Evolutionary conservation across 2,329 filamentous ascomycete species (phyloP).

Genomic region (Fusarium sororula): DNA sequence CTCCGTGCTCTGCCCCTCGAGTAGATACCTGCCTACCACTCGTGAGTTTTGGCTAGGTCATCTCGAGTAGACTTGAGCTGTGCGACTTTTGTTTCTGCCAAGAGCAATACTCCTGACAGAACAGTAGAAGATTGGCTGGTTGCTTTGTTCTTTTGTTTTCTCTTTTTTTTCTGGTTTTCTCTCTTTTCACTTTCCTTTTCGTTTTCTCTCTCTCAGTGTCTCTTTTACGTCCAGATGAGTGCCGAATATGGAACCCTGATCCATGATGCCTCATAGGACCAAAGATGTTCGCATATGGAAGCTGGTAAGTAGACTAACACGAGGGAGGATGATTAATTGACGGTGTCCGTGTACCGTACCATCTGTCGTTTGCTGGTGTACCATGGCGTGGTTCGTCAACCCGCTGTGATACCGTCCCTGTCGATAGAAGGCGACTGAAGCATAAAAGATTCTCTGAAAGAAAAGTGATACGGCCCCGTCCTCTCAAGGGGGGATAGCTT

Average conservation of each 20-base stretch:
- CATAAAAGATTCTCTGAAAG: not conserved
- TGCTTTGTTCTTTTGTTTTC: not conserved
- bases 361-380: not conserved
- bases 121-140: not conserved
- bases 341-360: not conserved
- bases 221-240: not conserved
- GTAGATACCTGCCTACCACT: too few relatives aligned
- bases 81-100: not conserved
- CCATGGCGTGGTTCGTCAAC: too few relatives aligned
- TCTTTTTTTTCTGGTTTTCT: not conserved
- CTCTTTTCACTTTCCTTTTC: not conserved
- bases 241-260: too few relatives aligned
- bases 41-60: too few relatives aligned
- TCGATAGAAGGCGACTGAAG: not conserved
- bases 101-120: not conserved
- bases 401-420: not conserved
- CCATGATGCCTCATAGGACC: not conserved
- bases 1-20: not conserved
- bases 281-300: not conserved
- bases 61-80: not conserved
- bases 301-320: not conserved
- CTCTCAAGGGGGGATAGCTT: too few relatives aligned
- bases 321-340: not conserved
- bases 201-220: not conserved
- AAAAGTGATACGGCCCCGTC: not conserved